Evolutionary conservation across 345 rosid genomes (phyloP), one percentile per base, ranked within the genome.

Genomic region (Sisymbrium irio): DNA sequence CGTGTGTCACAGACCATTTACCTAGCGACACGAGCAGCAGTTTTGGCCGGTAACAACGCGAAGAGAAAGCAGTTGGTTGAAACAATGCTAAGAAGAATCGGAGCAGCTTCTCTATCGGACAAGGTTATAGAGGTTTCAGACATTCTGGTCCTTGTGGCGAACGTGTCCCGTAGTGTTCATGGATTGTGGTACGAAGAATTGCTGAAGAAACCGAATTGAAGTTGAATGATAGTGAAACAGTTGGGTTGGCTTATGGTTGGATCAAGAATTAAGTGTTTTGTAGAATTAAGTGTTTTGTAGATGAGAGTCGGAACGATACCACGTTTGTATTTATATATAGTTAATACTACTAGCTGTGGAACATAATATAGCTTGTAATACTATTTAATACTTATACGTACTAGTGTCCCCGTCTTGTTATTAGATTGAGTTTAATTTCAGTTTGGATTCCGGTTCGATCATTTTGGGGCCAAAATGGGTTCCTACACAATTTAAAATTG

Each of bases 1-100:
- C 88, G 70, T 79, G 93, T 95, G 25, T 87, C 92, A 7, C 84
- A 64, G 0, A 87, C 96, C 42, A 80, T 92, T 9, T 89, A 94
- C 80, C 53, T 84, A 65, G 93, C 92, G 30, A 78, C 76, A 28
- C 85, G 92, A 72, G 92, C 93, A 4, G 81, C 87, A 0, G 89
- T 91, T 42, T 81, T 94, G 0, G 93, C 95, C 0, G 95, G 93
- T 11, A 86, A 80, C 22, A 85, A 87, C 10, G 32, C 79, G 4
- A 67, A 70, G 39, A 85, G 88, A 14, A 84, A 81, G 49, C 88
- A 83, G 54, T 30, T 88, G 44, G 88, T 83, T 0, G 89, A 89
- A 67, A 71, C 57, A 30, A 81, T 83, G 12, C 88, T 91, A 27
- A 74, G 81, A 79, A 88, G 75, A 27, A 83, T 88, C 2, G 93